A percentile compares a stretch with the other conserved stretches of the same genome.
These are phyloP conservation scores for Trematosphaeria pertusa DNA, from an alignment of 2,329 filamentous ascomycete genomes.

Conservation along the genomic window DNA sequence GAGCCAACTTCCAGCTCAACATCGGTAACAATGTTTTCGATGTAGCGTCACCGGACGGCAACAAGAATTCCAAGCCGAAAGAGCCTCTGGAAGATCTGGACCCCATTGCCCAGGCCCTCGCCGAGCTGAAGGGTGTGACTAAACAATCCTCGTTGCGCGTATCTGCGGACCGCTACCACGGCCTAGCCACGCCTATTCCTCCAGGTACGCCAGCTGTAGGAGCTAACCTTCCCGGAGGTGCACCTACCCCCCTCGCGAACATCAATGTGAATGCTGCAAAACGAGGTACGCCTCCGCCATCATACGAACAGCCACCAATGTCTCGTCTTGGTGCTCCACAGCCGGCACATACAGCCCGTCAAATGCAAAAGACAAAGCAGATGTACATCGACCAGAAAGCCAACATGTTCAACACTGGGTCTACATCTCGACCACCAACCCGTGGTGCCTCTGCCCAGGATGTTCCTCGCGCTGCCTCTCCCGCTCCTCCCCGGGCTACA, in stretches of 20 bases:
- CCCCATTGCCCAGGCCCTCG: conserved; percentile 89
- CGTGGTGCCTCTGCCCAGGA: conserved; percentile 58
- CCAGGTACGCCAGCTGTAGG: conserved; percentile 48
- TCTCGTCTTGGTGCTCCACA: conserved; percentile 86
- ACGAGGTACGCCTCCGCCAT: conserved; percentile 82
- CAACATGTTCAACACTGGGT: conserved; percentile 69
- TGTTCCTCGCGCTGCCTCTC: conserved; percentile 64
- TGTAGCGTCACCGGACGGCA: conserved; percentile 76
- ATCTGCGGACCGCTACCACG: conserved; percentile 94
- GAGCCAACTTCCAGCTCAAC: conserved; percentile 91
- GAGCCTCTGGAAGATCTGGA: conserved; percentile 70
- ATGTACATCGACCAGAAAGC: conserved; percentile 85
- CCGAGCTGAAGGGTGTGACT: conserved; percentile 85
- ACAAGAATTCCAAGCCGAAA: conserved; percentile 55
- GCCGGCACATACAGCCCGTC: conserved; percentile 88
- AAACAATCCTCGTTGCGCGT: conserved; percentile 85
- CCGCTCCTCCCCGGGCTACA: conserved; percentile 66
- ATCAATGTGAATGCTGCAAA: conserved; percentile 62
- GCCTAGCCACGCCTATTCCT: conserved; percentile 80
- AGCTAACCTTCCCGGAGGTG: conserved; percentile 48
- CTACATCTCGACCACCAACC: conserved; percentile 64
- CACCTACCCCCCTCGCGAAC: conserved; percentile 55
- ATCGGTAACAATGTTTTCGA: conserved; percentile 96
- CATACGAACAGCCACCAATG: conserved; percentile 76
- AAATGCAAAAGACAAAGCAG: conserved; percentile 94